phyloP scores from a whole-genome alignment of 768 basidiomycete genomes.

The Lactarius indigo region DNA sequence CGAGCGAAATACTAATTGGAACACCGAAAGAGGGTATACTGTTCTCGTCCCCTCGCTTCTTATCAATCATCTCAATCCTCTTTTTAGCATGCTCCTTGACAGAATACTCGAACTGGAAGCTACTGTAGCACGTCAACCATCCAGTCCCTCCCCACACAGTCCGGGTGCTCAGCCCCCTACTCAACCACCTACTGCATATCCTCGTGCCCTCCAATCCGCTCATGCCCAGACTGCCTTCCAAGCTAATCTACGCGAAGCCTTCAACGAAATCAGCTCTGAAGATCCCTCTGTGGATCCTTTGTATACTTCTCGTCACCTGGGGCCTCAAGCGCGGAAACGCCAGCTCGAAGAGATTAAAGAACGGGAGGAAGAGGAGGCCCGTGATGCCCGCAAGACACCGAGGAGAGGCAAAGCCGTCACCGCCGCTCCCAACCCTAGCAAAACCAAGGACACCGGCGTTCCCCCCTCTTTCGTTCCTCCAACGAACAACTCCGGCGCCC shows the following conservation, averaged over 20 bases:
- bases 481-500: slow-evolving; percentile 24
- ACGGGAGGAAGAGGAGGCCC: slow-evolving; percentile 45
- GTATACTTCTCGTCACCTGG: slow-evolving; percentile 44
- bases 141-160: slow-evolving; percentile 23
- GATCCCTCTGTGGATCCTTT: slow-evolving; percentile 46
- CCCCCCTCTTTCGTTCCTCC: slow-evolving; percentile 29
- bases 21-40: slow-evolving; percentile 61
- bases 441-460: slow-evolving; percentile 39
- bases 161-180: slow-evolving; percentile 26
- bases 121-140: slow-evolving; percentile 34
- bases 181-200: slow-evolving; percentile 46
- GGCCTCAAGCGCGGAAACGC: slow-evolving; percentile 43
- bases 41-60: slow-evolving; percentile 7
- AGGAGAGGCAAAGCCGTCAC: slow-evolving; percentile 32
- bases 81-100: slow-evolving; percentile 48
- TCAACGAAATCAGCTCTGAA: slow-evolving; percentile 43
- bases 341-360: slow-evolving; percentile 40
- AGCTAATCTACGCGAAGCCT: slow-evolving; percentile 46
- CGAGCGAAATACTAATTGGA: slow-evolving; percentile 59
- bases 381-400: slow-evolving; percentile 37
- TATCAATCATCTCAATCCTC: slow-evolving; percentile 19
- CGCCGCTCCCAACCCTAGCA: slow-evolving; percentile 28
- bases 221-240: slow-evolving; percentile 45
- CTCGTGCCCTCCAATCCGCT: slow-evolving; percentile 44
- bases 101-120: slow-evolving; percentile 60